Evolutionary conservation across 257 asterid genomes (phyloP).

Genomic region (Plectranthus barbatus): DNA sequence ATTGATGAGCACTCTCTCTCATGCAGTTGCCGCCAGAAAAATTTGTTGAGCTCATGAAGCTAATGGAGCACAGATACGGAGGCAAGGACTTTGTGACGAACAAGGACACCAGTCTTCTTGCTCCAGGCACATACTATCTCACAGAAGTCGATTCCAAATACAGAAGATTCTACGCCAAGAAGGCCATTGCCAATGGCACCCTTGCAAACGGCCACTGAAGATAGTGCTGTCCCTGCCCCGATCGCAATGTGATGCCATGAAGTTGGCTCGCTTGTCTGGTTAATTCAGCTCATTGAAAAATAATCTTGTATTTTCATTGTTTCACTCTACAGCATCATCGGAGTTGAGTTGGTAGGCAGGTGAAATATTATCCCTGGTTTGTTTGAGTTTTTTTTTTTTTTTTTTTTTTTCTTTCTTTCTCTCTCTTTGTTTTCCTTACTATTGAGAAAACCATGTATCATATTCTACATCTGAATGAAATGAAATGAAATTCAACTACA

Average conservation of each 20-base stretch:
- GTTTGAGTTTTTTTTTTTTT: slow-evolving; percentile 1
- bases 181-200: slow-evolving; percentile 46
- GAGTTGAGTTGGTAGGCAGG: slow-evolving; percentile 11
- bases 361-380: slow-evolving; percentile 15
- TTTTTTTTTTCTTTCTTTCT: too few relatives aligned
- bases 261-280: slow-evolving; percentile 17
- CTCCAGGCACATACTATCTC: slow-evolving; percentile 82
- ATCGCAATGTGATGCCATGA: slow-evolving; percentile 7
- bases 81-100: slow-evolving; percentile 70
- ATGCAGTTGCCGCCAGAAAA: slow-evolving; percentile 76
- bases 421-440: not conserved
- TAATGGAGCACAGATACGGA: slow-evolving; percentile 98
- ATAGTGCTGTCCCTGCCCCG: not conserved
- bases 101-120: slow-evolving; percentile 79
- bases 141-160: slow-evolving; percentile 90
- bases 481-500: not conserved
- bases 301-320: slow-evolving; percentile 21
- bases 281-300: slow-evolving; percentile 25
- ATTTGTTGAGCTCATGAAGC: slow-evolving; percentile 70
- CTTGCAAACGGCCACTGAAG: slow-evolving; percentile 74
- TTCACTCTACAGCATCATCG: slow-evolving; percentile 5
- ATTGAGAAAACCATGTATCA: not conserved
- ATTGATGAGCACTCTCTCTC: not conserved
- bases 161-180: slow-evolving; percentile 77
- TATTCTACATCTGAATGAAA: slow-evolving; percentile 12